Conservation (phyloP, 2,329 filamentous ascomycete genomes). For the Ophiostoma himal-ulmi region DNA sequence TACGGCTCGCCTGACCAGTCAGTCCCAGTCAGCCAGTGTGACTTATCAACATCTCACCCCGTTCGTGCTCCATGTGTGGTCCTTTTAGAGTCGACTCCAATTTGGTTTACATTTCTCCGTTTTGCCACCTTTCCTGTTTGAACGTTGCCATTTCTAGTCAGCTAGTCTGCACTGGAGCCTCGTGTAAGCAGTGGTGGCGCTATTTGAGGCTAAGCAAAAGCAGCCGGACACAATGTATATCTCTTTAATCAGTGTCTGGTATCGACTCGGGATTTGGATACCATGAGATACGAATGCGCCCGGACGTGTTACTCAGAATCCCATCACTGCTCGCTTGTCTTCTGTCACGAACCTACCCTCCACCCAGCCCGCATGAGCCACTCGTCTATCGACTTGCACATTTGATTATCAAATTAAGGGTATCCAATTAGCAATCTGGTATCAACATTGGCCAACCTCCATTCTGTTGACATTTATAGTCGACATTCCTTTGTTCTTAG, state of each 20-base stretch:
- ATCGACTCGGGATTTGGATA: background rate
- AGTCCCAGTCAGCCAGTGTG: no score
- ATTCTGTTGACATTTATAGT: background rate
- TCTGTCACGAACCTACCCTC: background rate
- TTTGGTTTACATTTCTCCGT: background rate
- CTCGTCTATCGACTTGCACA: background rate
- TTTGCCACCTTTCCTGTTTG: background rate
- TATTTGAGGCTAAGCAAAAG: no score
- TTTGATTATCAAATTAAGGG: background rate
- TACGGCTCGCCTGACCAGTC: no score
- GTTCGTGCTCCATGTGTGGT: background rate
- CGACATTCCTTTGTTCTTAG: background rate
- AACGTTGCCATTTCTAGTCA: background rate
- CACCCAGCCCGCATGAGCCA: background rate
- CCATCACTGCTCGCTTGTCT: background rate
- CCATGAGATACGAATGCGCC: background rate
- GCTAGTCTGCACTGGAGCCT: background rate
- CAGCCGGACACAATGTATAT: background rate
- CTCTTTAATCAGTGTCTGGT: background rate
- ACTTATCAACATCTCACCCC: no score
- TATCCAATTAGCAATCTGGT: background rate
- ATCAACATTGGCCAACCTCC: background rate
- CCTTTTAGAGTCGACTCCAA: background rate
- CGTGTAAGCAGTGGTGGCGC: background rate
- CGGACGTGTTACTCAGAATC: background rate